Evolutionary conservation across 768 basidiomycete genomes (phyloP), one percentile per base, ranked within the genome.

Genomic region (Boletales sp.): DNA sequence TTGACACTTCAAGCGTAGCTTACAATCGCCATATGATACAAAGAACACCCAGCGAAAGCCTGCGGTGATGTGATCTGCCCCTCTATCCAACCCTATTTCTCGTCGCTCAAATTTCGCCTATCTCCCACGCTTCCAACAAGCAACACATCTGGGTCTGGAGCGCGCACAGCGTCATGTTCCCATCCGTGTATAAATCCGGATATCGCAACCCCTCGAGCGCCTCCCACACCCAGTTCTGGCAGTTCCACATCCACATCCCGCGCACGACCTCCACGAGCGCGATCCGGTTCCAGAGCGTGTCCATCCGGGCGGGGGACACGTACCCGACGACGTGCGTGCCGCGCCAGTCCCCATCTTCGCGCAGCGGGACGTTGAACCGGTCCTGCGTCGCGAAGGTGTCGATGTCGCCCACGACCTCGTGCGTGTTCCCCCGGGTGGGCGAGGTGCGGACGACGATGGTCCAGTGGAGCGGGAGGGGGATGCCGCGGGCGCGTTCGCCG

Each of bases 381-480:
- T 53, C 52, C 5, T 48, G 54, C 4, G 47, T 49, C 7, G 48
- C n/a, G 41, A 48, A 67, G 0, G 61, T 66, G 39, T 57, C 25
- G 1, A 35, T 61, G 57, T 59, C 58, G 5, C 67, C 67, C 2
- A 63, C 49, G 34, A 66, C 39, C 34, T 68, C 59, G 50, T 68
- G 62, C 7, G 44, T 41, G 32, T 66, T 62, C 3, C 66, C 66
- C 0, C 41, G 50, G 0, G 4, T 12, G 0, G 50, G 12, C 5
- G 50, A 54, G 9, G 59, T 68, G 12, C 55, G 65, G 46, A 66
- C 31, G 41, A 59, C 10, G 56, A 66, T 61, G 14, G 57, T 44
- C 65, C 65, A 66, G 48, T 66, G 66, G 2, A 66, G 45, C 8
- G 54, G 64, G 5, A 38, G 32, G 8, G 59, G 62, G 2, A 5